Percentiles rank a stretch among this genome's conserved stretches.
Evolutionary conservation across 2,329 filamentous ascomycete genomes (phyloP).

Genomic region (Dothideomycetes sp.): DNA sequence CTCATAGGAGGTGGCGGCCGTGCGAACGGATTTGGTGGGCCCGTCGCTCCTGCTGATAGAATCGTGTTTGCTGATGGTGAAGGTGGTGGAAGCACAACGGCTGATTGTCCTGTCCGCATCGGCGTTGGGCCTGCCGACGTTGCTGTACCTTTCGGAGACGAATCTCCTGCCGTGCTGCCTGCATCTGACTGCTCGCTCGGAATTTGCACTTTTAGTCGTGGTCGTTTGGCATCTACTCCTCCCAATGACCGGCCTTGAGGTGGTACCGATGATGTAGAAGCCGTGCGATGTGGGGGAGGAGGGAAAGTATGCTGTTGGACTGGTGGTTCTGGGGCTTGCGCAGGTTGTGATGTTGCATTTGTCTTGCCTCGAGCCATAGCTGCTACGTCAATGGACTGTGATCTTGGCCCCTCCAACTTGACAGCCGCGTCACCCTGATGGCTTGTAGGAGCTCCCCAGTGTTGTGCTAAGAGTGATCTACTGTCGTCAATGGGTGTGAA

Average conservation of each 20-base stretch:
- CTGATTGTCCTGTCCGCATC: conserved; percentile 25
- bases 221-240: conserved; percentile 60
- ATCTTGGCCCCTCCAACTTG: conserved; percentile 38
- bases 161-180: conserved; percentile 63
- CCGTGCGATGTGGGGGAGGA: conserved; percentile 37
- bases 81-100: conserved; percentile 79
- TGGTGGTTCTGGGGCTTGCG: conserved; percentile 36
- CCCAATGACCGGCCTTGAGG: conserved; percentile 62
- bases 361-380: conserved; percentile 38
- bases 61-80: conserved; percentile 81
- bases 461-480: conserved; percentile 75
- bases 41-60: conserved; percentile 80
- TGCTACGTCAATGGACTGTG: conserved; percentile 55
- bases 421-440: conserved; percentile 35
- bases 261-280: conserved; percentile 53
- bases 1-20: conserved; percentile 66
- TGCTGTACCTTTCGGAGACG: conserved; percentile 50
- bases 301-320: conserved; percentile 16
- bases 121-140: conserved; percentile 31
- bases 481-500: conserved; percentile 96
- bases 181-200: conserved; percentile 80
- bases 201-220: conserved; percentile 85
- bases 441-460: conserved; percentile 49
- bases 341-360: conserved; percentile 33
- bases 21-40: conserved; percentile 92